Conservation (phyloP, 179 eudicot genomes). For the Silene coronaria region DNA sequence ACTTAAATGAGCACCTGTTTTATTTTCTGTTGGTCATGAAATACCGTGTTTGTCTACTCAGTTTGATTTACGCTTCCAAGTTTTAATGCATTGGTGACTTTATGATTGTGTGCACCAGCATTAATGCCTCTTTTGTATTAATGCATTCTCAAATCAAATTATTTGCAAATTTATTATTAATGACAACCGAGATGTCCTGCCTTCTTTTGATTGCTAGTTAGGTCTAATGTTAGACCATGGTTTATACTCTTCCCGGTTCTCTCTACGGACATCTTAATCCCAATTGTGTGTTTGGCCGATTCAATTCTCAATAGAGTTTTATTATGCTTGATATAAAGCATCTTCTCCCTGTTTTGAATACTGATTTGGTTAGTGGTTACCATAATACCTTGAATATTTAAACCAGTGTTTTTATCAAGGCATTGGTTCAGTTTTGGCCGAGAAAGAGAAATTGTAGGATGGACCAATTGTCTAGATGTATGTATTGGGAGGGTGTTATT, state of each 20-base stretch:
- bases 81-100: not conserved
- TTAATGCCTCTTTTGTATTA: not conserved
- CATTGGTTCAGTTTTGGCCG: too few species aligned
- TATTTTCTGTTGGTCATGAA: constrained; percentile 7
- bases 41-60: not conserved
- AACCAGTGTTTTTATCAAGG: too few species aligned
- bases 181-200: not conserved
- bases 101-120: not conserved
- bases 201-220: not conserved
- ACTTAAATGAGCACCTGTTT: constrained; percentile 4
- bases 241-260: not conserved
- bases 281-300: not conserved
- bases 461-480: too few species aligned
- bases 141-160: not conserved
- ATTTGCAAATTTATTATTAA: not conserved
- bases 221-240: not conserved
- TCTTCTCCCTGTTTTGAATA: not conserved
- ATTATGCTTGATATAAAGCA: not conserved
- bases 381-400: too few species aligned
- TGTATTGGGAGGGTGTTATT: too few species aligned
- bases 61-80: not conserved
- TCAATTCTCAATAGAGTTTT: not conserved
- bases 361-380: too few species aligned
- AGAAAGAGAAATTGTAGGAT: too few species aligned
- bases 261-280: not conserved